Percentiles rank a stretch among this genome's conserved stretches.
Evolutionary conservation across 495 filamentous ascomycete genomes (phyloP).

Genomic region (Lophium mytilinum): DNA sequence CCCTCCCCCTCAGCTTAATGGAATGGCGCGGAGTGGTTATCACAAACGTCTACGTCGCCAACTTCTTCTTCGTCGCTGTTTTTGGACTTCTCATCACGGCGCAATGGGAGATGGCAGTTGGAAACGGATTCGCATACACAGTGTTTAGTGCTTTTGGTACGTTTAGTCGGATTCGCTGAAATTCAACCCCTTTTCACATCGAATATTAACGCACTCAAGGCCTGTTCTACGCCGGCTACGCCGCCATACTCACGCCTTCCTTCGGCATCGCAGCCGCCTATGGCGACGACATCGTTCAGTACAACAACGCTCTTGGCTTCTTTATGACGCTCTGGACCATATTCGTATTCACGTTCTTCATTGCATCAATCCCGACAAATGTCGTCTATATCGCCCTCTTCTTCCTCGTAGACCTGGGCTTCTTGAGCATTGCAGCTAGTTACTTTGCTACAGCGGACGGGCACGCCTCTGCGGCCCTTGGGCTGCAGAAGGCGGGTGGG

Average conservation of each 20-base stretch:
- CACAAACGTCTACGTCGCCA: conserved; percentile 42
- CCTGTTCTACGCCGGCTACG: conserved; percentile 38
- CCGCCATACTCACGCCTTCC: conserved; percentile 22
- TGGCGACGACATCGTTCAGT: conserved; percentile 32
- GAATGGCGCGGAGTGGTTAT: conserved; percentile 41
- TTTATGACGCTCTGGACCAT: conserved; percentile 44
- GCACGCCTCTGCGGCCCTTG: conserved; percentile 26
- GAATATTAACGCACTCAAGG: conserved; percentile 3
- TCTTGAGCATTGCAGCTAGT: conserved; percentile 38
- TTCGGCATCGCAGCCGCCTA: conserved; percentile 39
- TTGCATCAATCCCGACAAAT: conserved; percentile 41
- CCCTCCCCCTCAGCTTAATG: conserved; percentile 42
- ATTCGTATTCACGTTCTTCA: conserved; percentile 41
- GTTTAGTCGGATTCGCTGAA: background rate
- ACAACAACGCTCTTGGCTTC: conserved; percentile 42
- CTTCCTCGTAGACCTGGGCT: conserved; percentile 41
- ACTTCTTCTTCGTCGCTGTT: conserved; percentile 43
- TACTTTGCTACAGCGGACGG: conserved; percentile 43
- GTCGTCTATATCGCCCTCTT: conserved; percentile 43
- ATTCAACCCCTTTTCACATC: background rate
- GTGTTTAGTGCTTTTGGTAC: conserved; percentile 41
- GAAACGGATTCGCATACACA: conserved; percentile 45
- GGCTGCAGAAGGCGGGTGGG: conserved; percentile 40
- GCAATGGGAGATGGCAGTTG: conserved; percentile 44
- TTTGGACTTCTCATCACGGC: conserved; percentile 45